Base-by-base conservation (phyloP, 768 basidiomycete genomes). In the Russula dissimulans region DNA sequence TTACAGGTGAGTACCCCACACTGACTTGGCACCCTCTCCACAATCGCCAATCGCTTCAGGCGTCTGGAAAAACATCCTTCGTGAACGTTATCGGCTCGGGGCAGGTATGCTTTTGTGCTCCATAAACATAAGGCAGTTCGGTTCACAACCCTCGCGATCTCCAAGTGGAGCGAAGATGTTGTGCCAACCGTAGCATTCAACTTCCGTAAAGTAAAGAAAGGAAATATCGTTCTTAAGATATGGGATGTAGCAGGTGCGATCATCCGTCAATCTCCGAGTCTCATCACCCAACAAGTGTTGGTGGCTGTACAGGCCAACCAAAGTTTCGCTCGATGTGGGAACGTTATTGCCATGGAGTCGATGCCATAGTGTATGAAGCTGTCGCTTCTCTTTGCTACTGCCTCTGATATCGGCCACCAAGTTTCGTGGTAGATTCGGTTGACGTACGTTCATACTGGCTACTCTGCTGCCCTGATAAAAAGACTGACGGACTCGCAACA, bases 261-360 rank as follows among this genome's bases (percentile, higher is more conserved):
- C 12, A 18, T 34, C 38, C 31, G 15, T 34, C 36, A 9, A 26
- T 56, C 14, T 22, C 31, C 39, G 22, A 34, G 41, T 17, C 11
- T 6, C 15, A 34, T 50, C 15, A 41, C 48, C n/a, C 48, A 38
- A 31, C 31, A 43, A 31, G n/a, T 41, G 59, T 51, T 61, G 29
- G 29, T 31, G 31, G 29, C 42, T 31, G 43, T 15, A 10, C 67
- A 87, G 90, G 92, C 34, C 93, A 95, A 75, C 89, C 92, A 6
- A 91, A 90, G 70, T 97, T 95, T 70, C 83, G 94, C 46, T 90
- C 89, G 39, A 93, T 95, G 86, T 97, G 91, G 91, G 91, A 94
- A 72, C 79, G 94, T 46, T 97, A 95, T 72, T 94, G 92, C 72
- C 82, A 86, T 63, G 94, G 93, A 9, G 91, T 91, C 1, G 91